phyloP scores from a whole-genome alignment of 1,284 basidiomycete genomes.

The Moniliophthora roreri region DNA sequence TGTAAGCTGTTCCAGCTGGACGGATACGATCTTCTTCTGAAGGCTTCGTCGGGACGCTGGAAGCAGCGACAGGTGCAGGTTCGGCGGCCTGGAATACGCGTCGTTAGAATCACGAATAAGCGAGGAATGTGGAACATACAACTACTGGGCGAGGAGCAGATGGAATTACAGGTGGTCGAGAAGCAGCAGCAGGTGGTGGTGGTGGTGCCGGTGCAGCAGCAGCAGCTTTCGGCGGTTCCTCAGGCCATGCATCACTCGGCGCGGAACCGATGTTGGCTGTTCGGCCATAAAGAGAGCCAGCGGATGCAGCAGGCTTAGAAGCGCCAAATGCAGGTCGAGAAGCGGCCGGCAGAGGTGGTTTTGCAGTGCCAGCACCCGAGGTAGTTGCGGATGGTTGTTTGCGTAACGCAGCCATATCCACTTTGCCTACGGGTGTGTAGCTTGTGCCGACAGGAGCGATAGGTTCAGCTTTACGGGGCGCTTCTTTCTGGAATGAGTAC shows the following conservation, averaged over 20 bases:
- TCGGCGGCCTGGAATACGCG: slow-evolving; percentile 26
- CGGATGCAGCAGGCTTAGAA: slow-evolving; percentile 39
- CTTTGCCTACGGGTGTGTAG: slow-evolving; percentile 70
- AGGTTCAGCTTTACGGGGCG: slow-evolving; percentile 61
- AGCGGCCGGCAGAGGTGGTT: slow-evolving; percentile 36
- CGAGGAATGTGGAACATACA: slow-evolving; percentile 32
- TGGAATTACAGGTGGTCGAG: slow-evolving; percentile 37
- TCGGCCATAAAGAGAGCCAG: slow-evolving; percentile 41
- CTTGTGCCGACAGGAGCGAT: slow-evolving; percentile 73
- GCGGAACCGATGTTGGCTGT: slow-evolving; percentile 36
- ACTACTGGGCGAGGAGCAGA: slow-evolving; percentile 22
- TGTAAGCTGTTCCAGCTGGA: slow-evolving; percentile 84
- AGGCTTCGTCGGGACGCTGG: slow-evolving; percentile 63
- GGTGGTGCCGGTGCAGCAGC: slow-evolving; percentile 38
- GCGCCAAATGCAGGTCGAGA: slow-evolving; percentile 50
- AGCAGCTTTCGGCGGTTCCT: slow-evolving; percentile 36
- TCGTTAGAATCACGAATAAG: slow-evolving; percentile 21
- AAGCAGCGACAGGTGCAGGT: slow-evolving; percentile 43
- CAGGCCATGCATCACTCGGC: slow-evolving; percentile 59
- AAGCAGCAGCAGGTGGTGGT: slow-evolving; percentile 48
- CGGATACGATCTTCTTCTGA: slow-evolving; percentile 77
- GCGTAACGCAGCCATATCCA: slow-evolving; percentile 64
- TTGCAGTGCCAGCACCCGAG: slow-evolving; percentile 25
- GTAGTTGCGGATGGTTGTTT: slow-evolving; percentile 23
- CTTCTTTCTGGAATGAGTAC: slow-evolving; percentile 79